Evolutionary conservation across 257 asterid genomes (phyloP).

Genomic region (Verbena officinalis): DNA sequence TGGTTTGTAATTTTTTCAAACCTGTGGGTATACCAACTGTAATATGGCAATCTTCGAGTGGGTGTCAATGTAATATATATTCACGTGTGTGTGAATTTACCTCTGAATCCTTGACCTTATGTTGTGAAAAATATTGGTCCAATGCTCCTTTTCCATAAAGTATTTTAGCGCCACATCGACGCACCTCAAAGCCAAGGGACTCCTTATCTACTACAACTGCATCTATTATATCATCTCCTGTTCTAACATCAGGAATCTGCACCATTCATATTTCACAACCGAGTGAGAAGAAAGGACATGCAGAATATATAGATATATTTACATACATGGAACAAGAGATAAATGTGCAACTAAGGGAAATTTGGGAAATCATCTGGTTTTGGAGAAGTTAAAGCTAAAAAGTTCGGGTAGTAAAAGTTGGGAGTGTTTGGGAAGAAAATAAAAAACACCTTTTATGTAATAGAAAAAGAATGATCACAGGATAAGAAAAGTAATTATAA

Average conservation of each 20-base stretch:
- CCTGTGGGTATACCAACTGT: no score
- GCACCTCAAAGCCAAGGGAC: conserved; percentile 56
- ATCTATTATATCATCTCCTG: conserved; percentile 82
- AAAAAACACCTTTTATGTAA: no score
- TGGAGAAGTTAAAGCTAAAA: no score
- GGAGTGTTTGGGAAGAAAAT: no score
- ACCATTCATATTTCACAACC: conserved; percentile 8
- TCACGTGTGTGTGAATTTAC: conserved; percentile 33
- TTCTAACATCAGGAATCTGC: conserved; percentile 93
- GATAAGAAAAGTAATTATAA: no score
- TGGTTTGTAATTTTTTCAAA: no score
- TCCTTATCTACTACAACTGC: conserved; percentile 85
- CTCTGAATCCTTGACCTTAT: conserved; percentile 57
- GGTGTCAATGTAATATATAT: no score
- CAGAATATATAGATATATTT: no score
- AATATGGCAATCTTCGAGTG: no score
- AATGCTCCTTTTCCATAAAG: conserved; percentile 84
- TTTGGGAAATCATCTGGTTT: no score
- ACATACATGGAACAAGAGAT: not conserved
- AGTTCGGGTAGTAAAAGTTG: no score
- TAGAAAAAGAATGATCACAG: no score
- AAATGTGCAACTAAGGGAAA: not conserved
- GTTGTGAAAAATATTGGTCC: conserved; percentile 54
- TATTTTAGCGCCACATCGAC: conserved; percentile 75
- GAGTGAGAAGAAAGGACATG: not conserved